Conservation (phyloP, 164 flowering plant genomes). For the Vitis rotundifolia region DNA sequence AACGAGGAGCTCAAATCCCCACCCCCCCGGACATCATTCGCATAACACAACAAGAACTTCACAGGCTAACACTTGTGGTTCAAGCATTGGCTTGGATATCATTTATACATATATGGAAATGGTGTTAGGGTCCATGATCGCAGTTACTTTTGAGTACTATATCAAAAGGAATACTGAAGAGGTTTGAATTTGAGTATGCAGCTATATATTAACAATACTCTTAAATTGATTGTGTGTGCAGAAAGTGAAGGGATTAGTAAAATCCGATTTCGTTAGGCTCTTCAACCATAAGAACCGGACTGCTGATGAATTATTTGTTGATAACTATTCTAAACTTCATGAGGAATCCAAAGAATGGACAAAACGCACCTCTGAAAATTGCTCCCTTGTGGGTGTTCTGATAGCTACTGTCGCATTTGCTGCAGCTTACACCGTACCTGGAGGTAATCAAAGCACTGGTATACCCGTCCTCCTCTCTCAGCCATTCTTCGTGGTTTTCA, state of each 20-base stretch:
- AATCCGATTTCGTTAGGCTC: background rate
- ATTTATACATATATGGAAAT: no score
- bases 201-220: no score
- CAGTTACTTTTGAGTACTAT: no score
- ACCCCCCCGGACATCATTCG: no score
- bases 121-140: no score
- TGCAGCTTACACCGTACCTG: conserved; percentile 30
- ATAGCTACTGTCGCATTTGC: conserved; percentile 31
- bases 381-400: conserved; percentile 21
- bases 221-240: background rate
- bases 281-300: background rate
- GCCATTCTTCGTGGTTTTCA: conserved; percentile 11
- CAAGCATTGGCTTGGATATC: no score
- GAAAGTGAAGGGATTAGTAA: conserved; percentile 3
- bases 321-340: background rate
- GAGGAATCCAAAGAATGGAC: conserved; percentile 17
- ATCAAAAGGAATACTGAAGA: no score
- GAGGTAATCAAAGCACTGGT: conserved; percentile 13
- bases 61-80: no score
- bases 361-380: conserved; percentile 14
- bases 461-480: conserved; percentile 10
- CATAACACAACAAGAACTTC: no score
- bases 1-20: no score
- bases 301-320: conserved; percentile 3
- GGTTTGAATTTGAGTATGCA: no score